Percentiles rank a stretch among this genome's conserved stretches.
These are phyloP conservation scores for Globisporangium barbulae DNA, from an alignment of 352 stramenopile species.

Conservation along the genomic window DNA sequence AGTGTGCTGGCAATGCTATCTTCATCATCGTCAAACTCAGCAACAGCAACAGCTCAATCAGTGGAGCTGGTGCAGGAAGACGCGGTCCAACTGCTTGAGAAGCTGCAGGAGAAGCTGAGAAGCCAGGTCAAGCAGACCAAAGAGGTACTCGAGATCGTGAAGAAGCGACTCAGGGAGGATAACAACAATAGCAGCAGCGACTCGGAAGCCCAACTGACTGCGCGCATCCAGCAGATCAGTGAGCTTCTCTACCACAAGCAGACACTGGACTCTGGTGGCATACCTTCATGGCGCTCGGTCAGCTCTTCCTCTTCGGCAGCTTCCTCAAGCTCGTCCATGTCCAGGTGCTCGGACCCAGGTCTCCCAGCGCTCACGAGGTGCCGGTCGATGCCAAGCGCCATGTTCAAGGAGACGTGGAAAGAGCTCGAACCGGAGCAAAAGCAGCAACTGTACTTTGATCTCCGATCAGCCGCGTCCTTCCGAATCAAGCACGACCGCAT, in stretches of 20 bases:
- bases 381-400: slow-evolving; percentile 24
- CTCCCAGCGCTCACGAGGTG: slow-evolving; percentile 29
- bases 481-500: slow-evolving; percentile 35
- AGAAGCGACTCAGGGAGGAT: slow-evolving; percentile 8
- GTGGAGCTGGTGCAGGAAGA: slow-evolving; percentile 42
- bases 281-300: slow-evolving; percentile 10
- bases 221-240: slow-evolving; percentile 24
- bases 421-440: slow-evolving; percentile 22
- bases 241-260: slow-evolving; percentile 3
- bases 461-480: slow-evolving; percentile 27
- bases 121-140: slow-evolving; percentile 27
- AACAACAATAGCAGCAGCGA: background rate
- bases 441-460: slow-evolving; percentile 26
- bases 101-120: slow-evolving; percentile 23
- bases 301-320: background rate
- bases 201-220: slow-evolving; percentile 14
- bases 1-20: slow-evolving; percentile 8
- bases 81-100: slow-evolving; percentile 27
- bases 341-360: background rate
- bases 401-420: slow-evolving; percentile 32
- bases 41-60: background rate
- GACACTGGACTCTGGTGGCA: background rate
- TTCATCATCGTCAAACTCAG: background rate
- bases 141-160: slow-evolving; percentile 30
- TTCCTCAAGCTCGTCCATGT: background rate